Evolutionary conservation across 768 basidiomycete species (phyloP), one percentile per base, ranked within the genome.

Genomic region (Hygrophorus pudorinus): DNA sequence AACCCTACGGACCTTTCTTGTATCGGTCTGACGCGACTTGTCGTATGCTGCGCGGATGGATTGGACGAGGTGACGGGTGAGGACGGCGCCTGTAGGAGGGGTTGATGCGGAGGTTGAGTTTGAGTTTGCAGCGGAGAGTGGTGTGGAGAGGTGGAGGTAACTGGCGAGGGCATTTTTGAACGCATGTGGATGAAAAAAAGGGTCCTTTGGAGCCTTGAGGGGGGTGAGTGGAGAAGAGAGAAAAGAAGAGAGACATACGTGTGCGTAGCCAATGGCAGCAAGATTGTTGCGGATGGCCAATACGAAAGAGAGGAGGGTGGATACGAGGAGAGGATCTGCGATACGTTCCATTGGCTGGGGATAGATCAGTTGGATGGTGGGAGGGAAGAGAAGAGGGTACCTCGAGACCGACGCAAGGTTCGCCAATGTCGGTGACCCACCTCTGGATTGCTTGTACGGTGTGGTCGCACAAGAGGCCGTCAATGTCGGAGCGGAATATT

Each of bases 401-500:
- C 70, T 88, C 84, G 13, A 83, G 64, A 27, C 73, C 71, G 45
- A 81, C 57, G 50, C 70, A 71, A 6, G 71, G 73, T 49, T 76
- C 76, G 10, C 81, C 85, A 34, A 89, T 69, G 36, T 77, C 74
- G 11, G 69, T 54, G 24, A 76, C 73, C 86, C 87, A 91, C 41
- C 62, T 65, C 38, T 72, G 67, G 28, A 91, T 73, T 4, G 79
- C 85, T 20, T 81, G 76, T 20, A 85, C 73, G 0, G 87, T 87
- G 11, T 69, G 62, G 59, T 91, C 85, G 56, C 87, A 90, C 17
- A 91, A 62, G 11, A 91, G 67, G 1, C 87, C 87, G 58, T 90
- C 78, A 34, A 73, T 54, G 10, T 42, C 42, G 18, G 30, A 16
- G 9, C 21, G 34, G 13, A 24, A 24, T 3, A 21, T 39, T 47